phyloP scores from a whole-genome alignment of 1,139 yeast genomes.

The Suhomyces bolitotheri region DNA sequence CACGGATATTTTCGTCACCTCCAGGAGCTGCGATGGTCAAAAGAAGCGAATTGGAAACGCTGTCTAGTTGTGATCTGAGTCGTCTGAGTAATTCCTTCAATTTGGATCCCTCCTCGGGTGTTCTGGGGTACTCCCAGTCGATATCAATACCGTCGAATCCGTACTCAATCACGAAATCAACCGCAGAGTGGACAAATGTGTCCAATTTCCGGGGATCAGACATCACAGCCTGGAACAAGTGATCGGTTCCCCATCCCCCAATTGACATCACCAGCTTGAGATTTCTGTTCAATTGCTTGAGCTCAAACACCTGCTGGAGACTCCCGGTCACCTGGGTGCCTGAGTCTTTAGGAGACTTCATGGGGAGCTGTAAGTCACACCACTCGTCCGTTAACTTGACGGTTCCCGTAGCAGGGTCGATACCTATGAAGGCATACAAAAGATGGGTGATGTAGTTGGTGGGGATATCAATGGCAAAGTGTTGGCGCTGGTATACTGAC shows the following conservation, averaged over 20 bases:
- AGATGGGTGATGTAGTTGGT: constrained; percentile 59
- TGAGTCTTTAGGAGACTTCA: constrained; percentile 24
- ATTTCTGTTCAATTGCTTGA: constrained; percentile 50
- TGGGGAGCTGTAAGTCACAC: constrained; percentile 60
- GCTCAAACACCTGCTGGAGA: constrained; percentile 54
- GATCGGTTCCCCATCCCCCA: constrained; percentile 84
- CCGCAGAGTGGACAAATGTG: constrained; percentile 53
- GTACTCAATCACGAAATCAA: constrained; percentile 47
- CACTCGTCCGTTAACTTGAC: constrained; percentile 61
- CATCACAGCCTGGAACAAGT: constrained; percentile 51
- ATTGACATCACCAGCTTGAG: constrained; percentile 69
- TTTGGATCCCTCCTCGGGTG: constrained; percentile 42
- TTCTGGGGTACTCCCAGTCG: constrained; percentile 90
- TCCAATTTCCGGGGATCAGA: constrained; percentile 34
- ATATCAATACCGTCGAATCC: constrained; percentile 90
- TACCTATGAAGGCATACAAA: constrained; percentile 72
- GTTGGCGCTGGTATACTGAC: constrained; percentile 69
- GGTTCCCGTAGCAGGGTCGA: constrained; percentile 55
- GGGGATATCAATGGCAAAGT: constrained; percentile 69
- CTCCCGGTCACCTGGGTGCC: constrained; percentile 43
- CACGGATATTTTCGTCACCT: constrained; percentile 44
- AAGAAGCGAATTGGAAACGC: constrained; percentile 26
- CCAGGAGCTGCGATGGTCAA: constrained; percentile 81
- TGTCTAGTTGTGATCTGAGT: constrained; percentile 45
- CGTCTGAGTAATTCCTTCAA: constrained; percentile 46